Evolutionary conservation across 331 rosid species (phyloP).

Genomic region (Rhamnella rubrinervis): DNA sequence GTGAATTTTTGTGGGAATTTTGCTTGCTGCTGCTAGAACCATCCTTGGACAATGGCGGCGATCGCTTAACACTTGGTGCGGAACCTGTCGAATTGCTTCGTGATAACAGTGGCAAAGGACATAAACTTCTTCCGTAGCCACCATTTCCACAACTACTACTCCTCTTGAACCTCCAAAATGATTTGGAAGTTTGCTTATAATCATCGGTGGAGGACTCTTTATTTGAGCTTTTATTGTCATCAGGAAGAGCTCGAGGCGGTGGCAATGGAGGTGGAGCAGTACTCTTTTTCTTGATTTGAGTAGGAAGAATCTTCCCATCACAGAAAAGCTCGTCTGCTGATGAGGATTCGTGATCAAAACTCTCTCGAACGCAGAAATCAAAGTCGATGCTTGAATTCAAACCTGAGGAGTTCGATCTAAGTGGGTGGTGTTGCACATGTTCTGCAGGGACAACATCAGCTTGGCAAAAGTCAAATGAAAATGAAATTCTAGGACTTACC

Average conservation of each 20-base stretch:
- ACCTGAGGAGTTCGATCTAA: constrained; percentile 57
- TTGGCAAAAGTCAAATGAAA: constrained; percentile 73
- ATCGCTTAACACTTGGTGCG: constrained; percentile 43
- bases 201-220: constrained; percentile 44
- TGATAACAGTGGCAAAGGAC: constrained; percentile 77
- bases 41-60: constrained; percentile 44
- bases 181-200: constrained; percentile 54
- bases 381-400: constrained; percentile 69
- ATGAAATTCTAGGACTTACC: constrained; percentile 78
- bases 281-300: constrained; percentile 56
- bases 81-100: constrained; percentile 89
- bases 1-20: constrained; percentile 33
- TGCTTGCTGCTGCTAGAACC: constrained; percentile 41
- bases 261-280: constrained; percentile 17
- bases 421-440: constrained; percentile 38
- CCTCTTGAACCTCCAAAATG: constrained; percentile 79
- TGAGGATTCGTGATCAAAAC: constrained; percentile 54
- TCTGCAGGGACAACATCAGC: constrained; percentile 45
- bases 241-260: constrained; percentile 18
- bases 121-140: constrained; percentile 67
- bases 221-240: constrained; percentile 13
- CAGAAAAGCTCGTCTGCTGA: constrained; percentile 88
- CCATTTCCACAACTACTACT: constrained; percentile 86
- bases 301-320: constrained; percentile 67
- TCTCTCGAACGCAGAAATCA: constrained; percentile 66